Evolutionary conservation across 176 grass and related monocot species (phyloP), one percentile per base, ranked within the genome.

Genomic region (Canna indica): DNA sequence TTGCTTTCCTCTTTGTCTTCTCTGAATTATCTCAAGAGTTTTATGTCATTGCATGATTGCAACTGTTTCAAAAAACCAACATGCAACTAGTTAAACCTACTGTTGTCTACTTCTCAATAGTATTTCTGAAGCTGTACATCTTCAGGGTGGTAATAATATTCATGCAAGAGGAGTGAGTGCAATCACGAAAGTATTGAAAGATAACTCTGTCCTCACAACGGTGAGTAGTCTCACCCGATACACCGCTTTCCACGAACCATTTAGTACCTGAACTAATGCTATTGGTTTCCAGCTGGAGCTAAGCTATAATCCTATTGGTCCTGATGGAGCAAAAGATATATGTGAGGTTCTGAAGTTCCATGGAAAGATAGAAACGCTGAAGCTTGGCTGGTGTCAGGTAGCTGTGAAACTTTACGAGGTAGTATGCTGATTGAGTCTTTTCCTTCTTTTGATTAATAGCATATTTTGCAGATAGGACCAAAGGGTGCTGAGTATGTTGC

Each of bases 331-430:
- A 47, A 90, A 97, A 79, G 65, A 86, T 76, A 45, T 93, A 47
- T 97, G 86, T 9, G 84, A 97, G 74, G 80, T 93, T 81, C 79
- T 97, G 62, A 97, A 97, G 82, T 97, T 97, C 54, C 67, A 97
- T 53, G 84, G 89, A 36, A 93, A 93, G 57, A 80, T 97, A 47
- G 77, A 87, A 87, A 90, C 89, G 39, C 80, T 97, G 62, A 97
- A 93, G 82, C 86, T 97, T 80, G 86, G 94, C 68, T 99, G 89
- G 94, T 99, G 94, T 80, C 94, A 90, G 94, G 94, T 99, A 81
- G 72, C 63, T 30, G 70, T 77, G 60, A 42, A 33, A 25, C 47
- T 75, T 32, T 35, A 34, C 2, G 24, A 36, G 34, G 29, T 59
- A 3, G 28, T 24, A 22, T 52, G 68, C n/a, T 25, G 68, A 27